Evolutionary conservation across 371 early-diverging fungal species (phyloP).

Genomic region (Dichotomocladium elegans): DNA sequence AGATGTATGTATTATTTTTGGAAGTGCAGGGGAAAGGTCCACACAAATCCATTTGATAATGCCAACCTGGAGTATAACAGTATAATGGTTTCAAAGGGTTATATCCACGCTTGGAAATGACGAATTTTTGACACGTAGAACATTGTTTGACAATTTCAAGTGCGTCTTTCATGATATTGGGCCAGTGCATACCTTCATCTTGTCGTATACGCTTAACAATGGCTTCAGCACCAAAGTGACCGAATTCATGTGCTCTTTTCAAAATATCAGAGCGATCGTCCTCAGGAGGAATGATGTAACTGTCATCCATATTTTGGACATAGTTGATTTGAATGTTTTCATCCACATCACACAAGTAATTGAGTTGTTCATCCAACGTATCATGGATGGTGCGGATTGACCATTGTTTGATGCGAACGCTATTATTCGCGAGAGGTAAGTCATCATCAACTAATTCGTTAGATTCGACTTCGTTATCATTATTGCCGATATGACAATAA

Average conservation of each 20-base stretch:
- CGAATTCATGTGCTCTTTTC: conserved; percentile 8
- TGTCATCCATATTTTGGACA: neutral
- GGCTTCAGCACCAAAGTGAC: conserved; percentile 16
- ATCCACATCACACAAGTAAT: neutral
- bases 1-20: neutral
- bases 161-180: conserved; percentile 4
- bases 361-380: no score
- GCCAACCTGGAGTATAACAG: conserved; percentile 10
- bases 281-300: no score
- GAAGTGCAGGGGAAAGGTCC: no score
- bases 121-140: conserved; percentile 8
- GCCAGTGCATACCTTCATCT: conserved; percentile 9
- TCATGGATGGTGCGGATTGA: no score
- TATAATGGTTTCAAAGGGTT: conserved; percentile 10
- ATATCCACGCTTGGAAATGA: conserved; percentile 7
- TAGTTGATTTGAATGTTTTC: neutral
- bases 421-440: no score
- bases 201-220: conserved; percentile 1
- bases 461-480: no score
- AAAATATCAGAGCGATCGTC: conserved; percentile 1
- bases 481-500: no score
- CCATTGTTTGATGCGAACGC: no score
- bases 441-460: no score
- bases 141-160: conserved; percentile 4
- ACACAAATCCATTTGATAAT: conserved; percentile 9